Evolutionary conservation across 2,329 filamentous ascomycete genomes (phyloP).

Genomic region (Aspergillus sclerotialis): DNA sequence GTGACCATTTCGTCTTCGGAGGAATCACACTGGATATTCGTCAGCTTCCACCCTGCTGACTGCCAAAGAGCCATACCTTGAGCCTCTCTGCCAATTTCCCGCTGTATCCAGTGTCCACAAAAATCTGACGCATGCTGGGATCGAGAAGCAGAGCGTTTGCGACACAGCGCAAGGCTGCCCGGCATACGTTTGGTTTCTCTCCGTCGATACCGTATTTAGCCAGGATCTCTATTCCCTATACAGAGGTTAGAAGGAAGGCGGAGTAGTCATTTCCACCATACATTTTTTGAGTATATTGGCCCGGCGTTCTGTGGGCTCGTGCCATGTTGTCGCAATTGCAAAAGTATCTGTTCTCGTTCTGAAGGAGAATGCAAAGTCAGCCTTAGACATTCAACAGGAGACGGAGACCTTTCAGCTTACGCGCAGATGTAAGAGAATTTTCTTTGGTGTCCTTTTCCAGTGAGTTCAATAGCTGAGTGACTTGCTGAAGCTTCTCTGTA

Average conservation of each 20-base stretch:
- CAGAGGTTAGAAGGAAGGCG: constrained; percentile 6
- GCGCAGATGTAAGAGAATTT: constrained; percentile 51
- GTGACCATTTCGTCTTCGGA: constrained; percentile 80
- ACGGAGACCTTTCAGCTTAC: constrained; percentile 45
- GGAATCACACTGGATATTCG: constrained; percentile 49
- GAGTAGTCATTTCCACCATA: constrained; percentile 29
- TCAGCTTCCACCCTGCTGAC: constrained; percentile 3
- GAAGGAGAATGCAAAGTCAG: too few relatives aligned
- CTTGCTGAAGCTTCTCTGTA: constrained; percentile 61
- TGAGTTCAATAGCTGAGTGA: constrained; percentile 56
- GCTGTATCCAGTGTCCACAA: constrained; percentile 64
- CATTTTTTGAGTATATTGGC: constrained; percentile 76
- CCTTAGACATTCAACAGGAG: too few relatives aligned
- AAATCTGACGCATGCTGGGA: constrained; percentile 60
- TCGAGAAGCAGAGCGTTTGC: constrained; percentile 76
- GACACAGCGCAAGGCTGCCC: constrained; percentile 72
- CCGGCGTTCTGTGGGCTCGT: constrained; percentile 65
- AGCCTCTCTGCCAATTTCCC: constrained; percentile 63
- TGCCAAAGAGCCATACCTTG: constrained; percentile 38
- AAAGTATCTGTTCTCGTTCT: constrained; percentile 39
- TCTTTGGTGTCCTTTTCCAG: constrained; percentile 57
- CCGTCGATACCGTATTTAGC: constrained; percentile 66
- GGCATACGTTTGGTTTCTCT: constrained; percentile 55
- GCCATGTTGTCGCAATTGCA: constrained; percentile 69
- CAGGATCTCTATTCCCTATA: constrained; percentile 67